phyloP scores from a whole-genome alignment of 768 basidiomycete genomes.

The Dentipellis fragilis region DNA sequence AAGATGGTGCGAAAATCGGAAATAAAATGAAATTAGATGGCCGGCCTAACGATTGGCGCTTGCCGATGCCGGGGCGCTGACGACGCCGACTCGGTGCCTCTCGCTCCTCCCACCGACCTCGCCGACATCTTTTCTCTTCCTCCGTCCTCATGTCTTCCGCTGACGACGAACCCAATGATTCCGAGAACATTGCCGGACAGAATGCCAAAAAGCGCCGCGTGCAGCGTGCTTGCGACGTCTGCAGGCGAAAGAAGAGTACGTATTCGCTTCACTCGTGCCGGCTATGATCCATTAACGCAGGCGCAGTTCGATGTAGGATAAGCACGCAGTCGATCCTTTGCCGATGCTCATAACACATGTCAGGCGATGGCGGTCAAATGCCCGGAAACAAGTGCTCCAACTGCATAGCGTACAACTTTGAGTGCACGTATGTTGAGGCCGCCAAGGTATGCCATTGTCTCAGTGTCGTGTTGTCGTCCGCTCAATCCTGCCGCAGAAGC shows the following conservation, averaged over 20 bases:
- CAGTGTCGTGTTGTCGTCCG: not conserved
- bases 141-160: constrained; percentile 45
- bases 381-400: constrained; percentile 53
- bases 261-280: constrained; percentile 9
- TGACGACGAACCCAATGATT: constrained; percentile 51
- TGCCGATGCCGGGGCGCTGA: no score
- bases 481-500: constrained; percentile 23
- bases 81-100: no score
- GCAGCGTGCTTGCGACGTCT: constrained; percentile 75
- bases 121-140: not conserved
- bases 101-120: not conserved
- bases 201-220: constrained; percentile 59
- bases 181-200: constrained; percentile 23
- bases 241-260: constrained; percentile 76
- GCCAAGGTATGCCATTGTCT: constrained; percentile 39
- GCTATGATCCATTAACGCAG: constrained; percentile 4
- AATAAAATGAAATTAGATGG: no score
- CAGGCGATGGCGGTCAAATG: constrained; percentile 66
- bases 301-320: constrained; percentile 53
- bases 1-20: no score
- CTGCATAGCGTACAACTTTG: constrained; percentile 44
- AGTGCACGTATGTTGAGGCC: constrained; percentile 62
- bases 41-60: no score
- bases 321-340: not conserved
- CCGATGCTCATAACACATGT: not conserved